Base-by-base conservation (phyloP, 2,329 filamentous ascomycete species). In the Polytolypa hystricis region DNA sequence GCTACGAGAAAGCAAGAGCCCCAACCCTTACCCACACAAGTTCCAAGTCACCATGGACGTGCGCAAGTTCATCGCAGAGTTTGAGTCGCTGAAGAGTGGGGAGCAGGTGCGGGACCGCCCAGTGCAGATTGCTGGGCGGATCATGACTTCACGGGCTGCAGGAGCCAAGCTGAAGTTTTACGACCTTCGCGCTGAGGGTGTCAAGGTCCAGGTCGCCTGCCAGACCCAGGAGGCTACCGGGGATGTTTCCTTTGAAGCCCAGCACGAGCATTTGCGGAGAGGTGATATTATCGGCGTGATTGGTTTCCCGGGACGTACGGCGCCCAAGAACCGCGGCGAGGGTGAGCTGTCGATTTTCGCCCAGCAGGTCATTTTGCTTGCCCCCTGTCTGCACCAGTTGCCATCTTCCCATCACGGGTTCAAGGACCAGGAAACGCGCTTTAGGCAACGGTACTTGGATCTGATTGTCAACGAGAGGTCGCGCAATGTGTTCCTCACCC, bases 281-380 rank as follows among this genome's bases (percentile, higher is more conserved):
- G 93, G 91, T 58, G 93, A 98, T 60, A 84, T 94, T 47, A 82
- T 98, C 51, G 91, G 89, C 42, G 75, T 93, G 47, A 71, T 84
- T 43, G 86, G 86, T 37, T 91, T 77, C 61, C 81, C 86, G 5
- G 84, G 84, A 42, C 69, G 87, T 40, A 96, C 87, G 28, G 80
- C 79, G 46, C 91, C 91, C 50, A 91, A 91, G 77, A 91, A 78
- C 65, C 74, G 85, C 46, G 77, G 81, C 53, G 82, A 87, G 49
- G 91, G 91, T 46, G 89, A 98, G 65, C 73, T 98, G 35, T 93
- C 85, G 28, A 85, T 98, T 59, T 93, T 94, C 55, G 91, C 91
- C 1, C 79, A 74, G 35, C 81, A 95, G 62, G 73, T 98, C 46
- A 69, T 81, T 28, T 78, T 96, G 30, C 72, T 98, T 42, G 81